Base-by-base conservation (phyloP, 1,284 basidiomycete species). In the Stereum hirsutum region DNA sequence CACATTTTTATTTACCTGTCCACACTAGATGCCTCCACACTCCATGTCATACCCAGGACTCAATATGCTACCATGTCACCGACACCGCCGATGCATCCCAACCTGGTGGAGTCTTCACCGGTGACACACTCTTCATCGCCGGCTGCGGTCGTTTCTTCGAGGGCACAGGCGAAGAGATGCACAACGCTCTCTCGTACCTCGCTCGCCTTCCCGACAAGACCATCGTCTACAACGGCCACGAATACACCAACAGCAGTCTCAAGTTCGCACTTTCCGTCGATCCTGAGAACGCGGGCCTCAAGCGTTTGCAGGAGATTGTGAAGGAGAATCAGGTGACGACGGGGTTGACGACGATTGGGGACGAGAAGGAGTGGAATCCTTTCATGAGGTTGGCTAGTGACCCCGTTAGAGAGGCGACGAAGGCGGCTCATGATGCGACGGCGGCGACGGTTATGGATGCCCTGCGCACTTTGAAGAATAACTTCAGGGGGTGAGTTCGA, bases 71-170 rank as follows among this genome's bases (percentile, higher is more conserved):
- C 69, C 77, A 86, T 60, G 72, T 85, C 44, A 85, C 85, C 72
- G 70, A 74, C 64, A 51, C 58, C 54, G 39, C 55, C 12, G 61
- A 72, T 45, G 48, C 61, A 27, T 52, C 67, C 28, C 78, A 78
- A 50, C 75, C 80, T 0, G 78, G 81, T 33, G 87, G 72, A 12
- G 90, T 98, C 19, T 96, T 99, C 63, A 97, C 95, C 0, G 92
- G 93, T 12, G 95, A 99, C 59, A 98, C 95, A 0, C 80, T 99
- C 40, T 98, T 99, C 69, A 76, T 90, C 49, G 90, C 77, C 4
- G 94, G 94, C 6, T 95, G 89, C 58, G 95, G 95, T n/a, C 79
- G 93, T 6, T 98, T 98, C 74, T 98, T 98, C 57, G 94, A 98
- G 63, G 94, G 94, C 32, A 82, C 77, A 3, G 82, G 84, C 1